phyloP scores from a whole-genome alignment of 2,329 filamentous ascomycete species.

The Monilinia fructicola region DNA sequence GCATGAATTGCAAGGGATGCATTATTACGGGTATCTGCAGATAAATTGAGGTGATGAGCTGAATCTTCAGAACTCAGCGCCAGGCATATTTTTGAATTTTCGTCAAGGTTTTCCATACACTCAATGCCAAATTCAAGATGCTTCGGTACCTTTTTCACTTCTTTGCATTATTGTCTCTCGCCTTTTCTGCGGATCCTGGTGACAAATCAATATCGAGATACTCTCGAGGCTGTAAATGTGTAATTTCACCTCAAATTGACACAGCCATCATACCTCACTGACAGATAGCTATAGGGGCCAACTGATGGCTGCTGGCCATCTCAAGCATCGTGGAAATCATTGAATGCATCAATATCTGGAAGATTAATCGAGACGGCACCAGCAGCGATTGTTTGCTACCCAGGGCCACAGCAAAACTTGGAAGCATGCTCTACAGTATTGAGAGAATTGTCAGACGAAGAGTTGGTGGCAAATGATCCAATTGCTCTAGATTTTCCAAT shows the following conservation, averaged over 20 bases:
- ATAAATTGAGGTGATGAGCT: background rate
- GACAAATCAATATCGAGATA: background rate
- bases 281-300: conserved; percentile 21
- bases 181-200: background rate
- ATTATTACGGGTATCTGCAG: background rate
- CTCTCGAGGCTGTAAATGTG: conserved; percentile 20
- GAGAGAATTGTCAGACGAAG: conserved; percentile 39
- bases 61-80: background rate
- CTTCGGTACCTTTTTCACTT: background rate
- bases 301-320: conserved; percentile 41
- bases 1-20: background rate
- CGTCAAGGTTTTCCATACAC: background rate
- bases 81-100: background rate
- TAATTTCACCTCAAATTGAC: background rate
- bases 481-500: conserved; percentile 45
- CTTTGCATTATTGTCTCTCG: background rate
- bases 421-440: conserved; percentile 40
- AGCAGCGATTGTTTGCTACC: conserved; percentile 42
- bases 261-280: background rate
- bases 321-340: conserved; percentile 35
- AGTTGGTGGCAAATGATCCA: conserved; percentile 43
- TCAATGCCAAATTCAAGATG: background rate
- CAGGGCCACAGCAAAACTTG: conserved; percentile 37
- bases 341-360: conserved; percentile 42
- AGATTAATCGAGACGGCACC: conserved; percentile 41